Evolutionary conservation across 495 filamentous ascomycete genomes (phyloP).

Genomic region (Hyaloscypha finlandica): DNA sequence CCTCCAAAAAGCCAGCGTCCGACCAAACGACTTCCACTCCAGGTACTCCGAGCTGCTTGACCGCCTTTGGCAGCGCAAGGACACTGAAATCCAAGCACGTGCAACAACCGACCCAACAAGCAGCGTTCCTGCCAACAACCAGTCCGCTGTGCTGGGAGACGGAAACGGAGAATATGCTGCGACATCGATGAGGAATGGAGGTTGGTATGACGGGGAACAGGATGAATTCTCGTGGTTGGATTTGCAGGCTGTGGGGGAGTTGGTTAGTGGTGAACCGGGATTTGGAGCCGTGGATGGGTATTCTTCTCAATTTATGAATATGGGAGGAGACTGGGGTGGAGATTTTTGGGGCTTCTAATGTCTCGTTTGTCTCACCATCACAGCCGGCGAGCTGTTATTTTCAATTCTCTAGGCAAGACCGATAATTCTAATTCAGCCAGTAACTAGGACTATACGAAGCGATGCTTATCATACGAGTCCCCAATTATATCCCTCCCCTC

Average conservation of each 20-base stretch:
- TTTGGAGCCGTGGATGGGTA: not conserved
- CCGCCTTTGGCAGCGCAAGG: constrained; percentile 23
- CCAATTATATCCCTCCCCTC: not conserved
- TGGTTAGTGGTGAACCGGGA: constrained; percentile 10
- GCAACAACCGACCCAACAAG: constrained; percentile 2
- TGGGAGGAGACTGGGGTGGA: not conserved
- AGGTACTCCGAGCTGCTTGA: constrained; percentile 23
- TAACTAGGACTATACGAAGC: not conserved
- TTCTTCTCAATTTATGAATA: not conserved
- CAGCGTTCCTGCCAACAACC: not conserved
- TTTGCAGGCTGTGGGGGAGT: constrained; percentile 25
- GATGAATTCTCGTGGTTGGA: constrained; percentile 30
- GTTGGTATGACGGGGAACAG: not conserved
- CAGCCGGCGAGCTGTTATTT: too few relatives aligned
- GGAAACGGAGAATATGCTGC: not conserved
- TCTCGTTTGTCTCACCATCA: too few relatives aligned
- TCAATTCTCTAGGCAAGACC: not conserved
- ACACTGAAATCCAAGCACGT: constrained; percentile 5
- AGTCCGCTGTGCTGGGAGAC: not conserved
- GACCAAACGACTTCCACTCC: constrained; percentile 24
- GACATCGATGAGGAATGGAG: not conserved
- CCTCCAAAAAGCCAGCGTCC: constrained; percentile 21
- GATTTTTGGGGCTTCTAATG: not conserved
- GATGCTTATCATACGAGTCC: not conserved
- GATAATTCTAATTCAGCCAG: not conserved